Evolutionary conservation across 2,329 filamentous ascomycete genomes (phyloP), one percentile per base, ranked within the genome.

Genomic region (Neonectria neomacrospora): DNA sequence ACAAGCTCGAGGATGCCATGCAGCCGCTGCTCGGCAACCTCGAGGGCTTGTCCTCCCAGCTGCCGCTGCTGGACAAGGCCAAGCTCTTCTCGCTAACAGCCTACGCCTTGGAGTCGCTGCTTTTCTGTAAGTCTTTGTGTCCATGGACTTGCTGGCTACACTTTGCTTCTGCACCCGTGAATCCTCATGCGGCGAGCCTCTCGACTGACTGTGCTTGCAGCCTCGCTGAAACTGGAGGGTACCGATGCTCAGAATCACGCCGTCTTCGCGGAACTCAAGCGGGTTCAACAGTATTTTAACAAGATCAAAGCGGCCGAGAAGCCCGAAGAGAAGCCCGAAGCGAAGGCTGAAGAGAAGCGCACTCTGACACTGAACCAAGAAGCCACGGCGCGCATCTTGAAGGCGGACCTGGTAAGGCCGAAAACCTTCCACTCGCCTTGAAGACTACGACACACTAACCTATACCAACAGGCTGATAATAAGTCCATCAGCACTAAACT

Each of bases 61-160:
- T 98, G 28, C 94, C 95, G 2, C 85, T 98, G n/a, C 85, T 99
- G 64, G 95, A 98, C 82, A 94, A 93, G 81, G 94, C 96, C 8
- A 97, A 98, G 80, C 88, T 97, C 63, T 93, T 96, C 76, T 90
- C 96, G n/a, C 84, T 97, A 20, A 85, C 90, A 54, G 91, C 93
- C 18, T 99, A 98, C 77, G 87, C 94, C 0, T 90, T 99, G 67
- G 95, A 98, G 75, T 96, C 94, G 0, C 82, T 97, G 10, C 81
- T 99, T 8, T 98, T 97, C 79, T 91, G 92, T 94, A 80, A 67
- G 87, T 75, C 20, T 8, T 12, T 14, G 14, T 7, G 6, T n/a
- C 6, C 44, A 22, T 5, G 8, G 2, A 2, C 14, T 20, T 51
- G 41, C 28, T 5, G n/a, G 18, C 22, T 45, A n/a, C 12, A 14